Evolutionary conservation across 31 red algal genomes (phyloP).

Genomic region (Endocladia muricata): DNA sequence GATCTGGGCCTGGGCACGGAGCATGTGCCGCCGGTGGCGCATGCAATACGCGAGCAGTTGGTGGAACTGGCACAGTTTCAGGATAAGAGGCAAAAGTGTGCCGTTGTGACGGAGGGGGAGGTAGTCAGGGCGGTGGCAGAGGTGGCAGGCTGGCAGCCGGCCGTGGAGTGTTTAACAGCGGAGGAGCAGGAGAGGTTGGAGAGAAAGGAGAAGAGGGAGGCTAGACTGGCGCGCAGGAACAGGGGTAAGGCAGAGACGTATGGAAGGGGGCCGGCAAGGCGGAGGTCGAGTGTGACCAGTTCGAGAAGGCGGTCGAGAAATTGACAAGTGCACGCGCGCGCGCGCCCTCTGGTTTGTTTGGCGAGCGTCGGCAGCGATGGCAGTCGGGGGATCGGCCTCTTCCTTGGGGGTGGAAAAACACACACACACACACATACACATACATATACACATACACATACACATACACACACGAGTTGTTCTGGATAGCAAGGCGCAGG

Average conservation of each 20-base stretch:
- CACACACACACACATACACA: no score
- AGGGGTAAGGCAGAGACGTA: conserved; percentile 58
- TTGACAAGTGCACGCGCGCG: no score
- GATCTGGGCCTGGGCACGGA: conserved; percentile 78
- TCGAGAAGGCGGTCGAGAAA: not conserved
- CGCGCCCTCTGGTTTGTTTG: no score
- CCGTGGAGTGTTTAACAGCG: conserved; percentile 62
- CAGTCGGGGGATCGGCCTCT: no score
- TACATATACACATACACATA: no score
- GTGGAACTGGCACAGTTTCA: conserved; percentile 48
- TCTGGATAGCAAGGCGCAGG: no score
- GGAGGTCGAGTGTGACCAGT: not conserved
- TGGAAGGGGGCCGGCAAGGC: not conserved
- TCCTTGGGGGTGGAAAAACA: no score
- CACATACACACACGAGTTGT: no score
- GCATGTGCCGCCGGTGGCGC: conserved; percentile 73
- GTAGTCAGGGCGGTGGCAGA: conserved; percentile 22
- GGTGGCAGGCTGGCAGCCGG: conserved; percentile 52
- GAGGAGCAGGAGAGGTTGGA: conserved; percentile 72
- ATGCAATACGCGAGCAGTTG: conserved; percentile 82
- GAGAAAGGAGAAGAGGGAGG: conserved; percentile 78
- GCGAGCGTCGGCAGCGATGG: no score
- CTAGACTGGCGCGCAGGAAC: conserved; percentile 55
- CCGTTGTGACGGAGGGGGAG: conserved; percentile 25
- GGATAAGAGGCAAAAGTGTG: conserved; percentile 45